Evolutionary conservation across 164 flowering plant genomes (phyloP).

Genomic region (Vitis labrusca): DNA sequence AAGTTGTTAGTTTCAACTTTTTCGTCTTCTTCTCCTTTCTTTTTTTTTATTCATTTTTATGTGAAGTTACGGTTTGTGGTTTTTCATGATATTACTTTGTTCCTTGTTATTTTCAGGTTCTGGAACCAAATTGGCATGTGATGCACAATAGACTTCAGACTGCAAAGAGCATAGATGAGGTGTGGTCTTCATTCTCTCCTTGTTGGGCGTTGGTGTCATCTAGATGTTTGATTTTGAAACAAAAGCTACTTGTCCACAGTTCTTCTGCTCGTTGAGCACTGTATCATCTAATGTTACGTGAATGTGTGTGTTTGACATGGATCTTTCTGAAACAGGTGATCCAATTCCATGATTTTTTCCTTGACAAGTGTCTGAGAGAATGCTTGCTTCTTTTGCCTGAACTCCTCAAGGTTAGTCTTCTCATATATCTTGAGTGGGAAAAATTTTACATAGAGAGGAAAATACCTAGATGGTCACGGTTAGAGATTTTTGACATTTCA

Average conservation of each 20-base stretch:
- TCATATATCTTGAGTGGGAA: background rate
- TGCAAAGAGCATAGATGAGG: constrained; percentile 98
- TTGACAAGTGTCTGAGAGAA: constrained; percentile 87
- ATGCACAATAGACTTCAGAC: constrained; percentile 77
- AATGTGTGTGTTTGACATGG: background rate
- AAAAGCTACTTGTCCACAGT: too few species aligned
- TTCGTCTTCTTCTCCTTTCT: background rate
- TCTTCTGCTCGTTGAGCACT: background rate
- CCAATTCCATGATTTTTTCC: constrained; percentile 86
- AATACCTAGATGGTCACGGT: too few species aligned
- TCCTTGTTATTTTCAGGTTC: constrained; percentile 55
- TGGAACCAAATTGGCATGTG: constrained; percentile 96
- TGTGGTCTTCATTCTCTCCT: constrained; percentile 17
- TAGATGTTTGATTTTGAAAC: background rate
- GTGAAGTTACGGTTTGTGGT: background rate
- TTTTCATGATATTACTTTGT: background rate
- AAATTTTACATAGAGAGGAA: too few species aligned
- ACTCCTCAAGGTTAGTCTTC: constrained; percentile 71
- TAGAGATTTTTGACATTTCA: background rate
- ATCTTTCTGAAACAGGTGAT: constrained; percentile 61
- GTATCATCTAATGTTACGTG: background rate
- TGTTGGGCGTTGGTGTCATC: background rate
- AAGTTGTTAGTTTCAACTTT: too few species aligned
- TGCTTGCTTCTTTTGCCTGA: constrained; percentile 92
- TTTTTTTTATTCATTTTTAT: background rate